Base-by-base conservation (phyloP, 2,329 filamentous ascomycete species). In the Ophiocordyceps polyrhachis-furcata region DNA sequence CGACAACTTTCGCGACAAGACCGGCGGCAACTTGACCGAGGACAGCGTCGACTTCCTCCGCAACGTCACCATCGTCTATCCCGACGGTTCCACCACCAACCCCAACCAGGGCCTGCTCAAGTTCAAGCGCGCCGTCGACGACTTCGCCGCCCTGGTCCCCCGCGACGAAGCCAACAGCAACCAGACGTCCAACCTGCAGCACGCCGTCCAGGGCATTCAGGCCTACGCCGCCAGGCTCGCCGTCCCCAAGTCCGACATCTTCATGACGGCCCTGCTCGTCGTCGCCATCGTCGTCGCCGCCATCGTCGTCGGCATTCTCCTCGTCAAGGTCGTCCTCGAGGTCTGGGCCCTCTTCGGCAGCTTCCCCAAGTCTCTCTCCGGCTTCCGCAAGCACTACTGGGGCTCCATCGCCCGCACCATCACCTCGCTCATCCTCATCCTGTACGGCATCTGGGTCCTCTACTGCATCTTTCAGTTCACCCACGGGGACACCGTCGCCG, bases 391-490 rank as follows among this genome's bases (percentile, higher is more conserved):
- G 65, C 84, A 93, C 61, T 96, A 96, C 69, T 96, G 91, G 91
- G 83, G 84, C 52, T 78, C 87, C 45, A 81, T 98, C 59, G 84
- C 81, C 41, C 84, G 89, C 49, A 82, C 87, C 15, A 83, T 96
- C 55, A 93, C 87, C 40, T 83, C 84, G 51, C 71, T 98, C 61
- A 87, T 98, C 53, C 71, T 96, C 48, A 68, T 96, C 17, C 74
- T 96, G 3, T 98, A 96, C 63, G 86, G 91, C 49, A 76, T 94
- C 49, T 96, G 91, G 91, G 85, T 87, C 1, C 67, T 96, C 40
- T 96, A 94, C 64, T 96, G 89, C 60, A 75, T 98, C 49, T 96
- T 89, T 62, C 91, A 98, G 58, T 94, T 96, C 62, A 91, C 82
- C 1, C 74, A 80, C 40, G 88, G 89, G 47, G 91, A 96, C 62